phyloP scores from a whole-genome alignment of 805 yeast genomes.

The Saccharomycopsis sp. region DNA sequence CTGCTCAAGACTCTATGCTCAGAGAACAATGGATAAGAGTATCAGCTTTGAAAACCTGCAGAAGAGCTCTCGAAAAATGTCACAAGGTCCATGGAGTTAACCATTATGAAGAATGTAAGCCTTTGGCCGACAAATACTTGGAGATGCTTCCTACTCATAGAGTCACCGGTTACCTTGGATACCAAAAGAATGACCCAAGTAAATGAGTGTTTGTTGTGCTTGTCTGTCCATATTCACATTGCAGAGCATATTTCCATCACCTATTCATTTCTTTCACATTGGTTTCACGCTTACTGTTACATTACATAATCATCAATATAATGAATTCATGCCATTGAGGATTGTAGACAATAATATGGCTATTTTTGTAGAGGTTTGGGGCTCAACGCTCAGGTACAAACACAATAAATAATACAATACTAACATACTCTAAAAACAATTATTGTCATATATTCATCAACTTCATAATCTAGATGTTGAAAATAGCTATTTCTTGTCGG shows the following conservation, averaged over 20 bases:
- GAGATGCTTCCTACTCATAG: constrained; percentile 67
- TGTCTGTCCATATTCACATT: background rate
- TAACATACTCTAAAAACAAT: too few species aligned
- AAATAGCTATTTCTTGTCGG: constrained; percentile 56
- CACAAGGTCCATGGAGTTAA: constrained; percentile 55
- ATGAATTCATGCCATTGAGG: background rate
- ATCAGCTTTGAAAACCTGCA: constrained; percentile 58
- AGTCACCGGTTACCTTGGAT: constrained; percentile 71
- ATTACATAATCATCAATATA: background rate
- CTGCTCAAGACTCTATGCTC: constrained; percentile 71
- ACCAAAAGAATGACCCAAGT: constrained; percentile 82
- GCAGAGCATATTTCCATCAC: background rate
- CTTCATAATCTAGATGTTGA: too few species aligned
- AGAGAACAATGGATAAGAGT: constrained; percentile 77
- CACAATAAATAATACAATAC: too few species aligned
- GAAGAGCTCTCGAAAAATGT: constrained; percentile 72
- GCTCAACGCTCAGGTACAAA: too few species aligned
- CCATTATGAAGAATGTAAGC: constrained; percentile 73
- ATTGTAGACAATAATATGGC: background rate
- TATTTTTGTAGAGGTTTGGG: too few species aligned
- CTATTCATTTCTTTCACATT: background rate
- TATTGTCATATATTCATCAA: too few species aligned
- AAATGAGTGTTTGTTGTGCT: constrained; percentile 35
- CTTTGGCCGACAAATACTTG: constrained; percentile 67
- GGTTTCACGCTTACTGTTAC: background rate